Conservation (phyloP, 2,329 filamentous ascomycete genomes). For the Botrytis elliptica region DNA sequence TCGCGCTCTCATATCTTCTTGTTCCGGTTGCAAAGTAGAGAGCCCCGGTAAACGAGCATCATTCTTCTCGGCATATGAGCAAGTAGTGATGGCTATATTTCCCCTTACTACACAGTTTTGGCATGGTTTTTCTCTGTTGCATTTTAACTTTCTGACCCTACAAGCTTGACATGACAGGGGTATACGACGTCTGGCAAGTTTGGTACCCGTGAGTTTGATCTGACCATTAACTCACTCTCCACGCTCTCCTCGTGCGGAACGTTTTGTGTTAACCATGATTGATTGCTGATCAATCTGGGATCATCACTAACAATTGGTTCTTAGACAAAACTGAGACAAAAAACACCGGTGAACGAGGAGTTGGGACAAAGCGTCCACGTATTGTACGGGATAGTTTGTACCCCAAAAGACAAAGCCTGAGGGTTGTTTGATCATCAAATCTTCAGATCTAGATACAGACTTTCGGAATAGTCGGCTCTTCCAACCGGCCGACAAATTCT, state of each 20-base stretch:
- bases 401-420: background rate
- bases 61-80: slow-evolving; percentile 52
- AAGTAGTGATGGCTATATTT: slow-evolving; percentile 41
- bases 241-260: background rate
- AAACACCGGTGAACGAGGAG: background rate
- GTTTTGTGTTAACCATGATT: background rate
- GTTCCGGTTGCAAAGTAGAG: slow-evolving; percentile 23
- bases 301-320: background rate
- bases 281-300: background rate
- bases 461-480: background rate
- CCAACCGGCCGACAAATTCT: background rate
- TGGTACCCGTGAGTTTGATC: background rate
- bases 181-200: slow-evolving; percentile 20
- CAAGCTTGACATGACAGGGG: slow-evolving; percentile 30
- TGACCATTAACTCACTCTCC: background rate
- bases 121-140: slow-evolving; percentile 53
- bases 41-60: slow-evolving; percentile 40
- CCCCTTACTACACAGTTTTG: slow-evolving; percentile 53
- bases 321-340: background rate
- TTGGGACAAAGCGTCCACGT: background rate
- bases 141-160: slow-evolving; percentile 43
- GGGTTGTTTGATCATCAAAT: background rate
- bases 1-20: slow-evolving; percentile 52
- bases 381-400: background rate
- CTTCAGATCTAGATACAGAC: background rate